A percentile compares a stretch with the other conserved stretches of the same genome.
Conservation (phyloP, 1,284 basidiomycete species). For the Fomitopsis schrenkii region DNA sequence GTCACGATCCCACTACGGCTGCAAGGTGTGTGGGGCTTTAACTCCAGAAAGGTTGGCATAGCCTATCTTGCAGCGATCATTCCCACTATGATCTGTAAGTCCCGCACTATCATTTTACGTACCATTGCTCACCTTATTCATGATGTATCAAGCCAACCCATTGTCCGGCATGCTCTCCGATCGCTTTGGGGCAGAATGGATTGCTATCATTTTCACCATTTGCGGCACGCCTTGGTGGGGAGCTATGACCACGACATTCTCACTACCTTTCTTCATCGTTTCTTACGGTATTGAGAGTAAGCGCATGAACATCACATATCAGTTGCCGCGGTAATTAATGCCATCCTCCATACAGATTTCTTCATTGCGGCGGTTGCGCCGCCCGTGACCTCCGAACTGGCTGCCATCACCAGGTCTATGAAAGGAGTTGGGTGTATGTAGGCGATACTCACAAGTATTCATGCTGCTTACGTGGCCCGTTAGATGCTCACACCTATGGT, state of each 20-base stretch:
- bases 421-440: conserved; percentile 64
- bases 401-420: conserved; percentile 47
- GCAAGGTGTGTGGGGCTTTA: conserved; percentile 52
- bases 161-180: conserved; percentile 61
- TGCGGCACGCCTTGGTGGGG: conserved; percentile 65
- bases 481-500: conserved; percentile 63
- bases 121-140: neutral
- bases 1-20: conserved; percentile 58
- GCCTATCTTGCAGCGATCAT: conserved; percentile 66
- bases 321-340: too few relatives aligned
- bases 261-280: conserved; percentile 59
- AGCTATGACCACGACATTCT: conserved; percentile 46
- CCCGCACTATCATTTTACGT: too few relatives aligned
- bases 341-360: conserved; percentile 44
- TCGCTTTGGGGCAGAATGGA: conserved; percentile 54
- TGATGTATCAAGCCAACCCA: neutral
- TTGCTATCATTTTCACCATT: conserved; percentile 45
- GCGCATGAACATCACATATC: too few relatives aligned
- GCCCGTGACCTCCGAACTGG: conserved; percentile 60
- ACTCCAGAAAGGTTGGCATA: conserved; percentile 60
- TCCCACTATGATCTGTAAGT: conserved; percentile 58
- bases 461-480: too few relatives aligned
- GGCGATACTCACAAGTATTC: neutral
- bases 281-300: conserved; percentile 55
- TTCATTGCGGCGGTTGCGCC: conserved; percentile 55